Evolutionary conservation across 106 monocot genomes (phyloP).

Genomic region (Posidonia australis): DNA sequence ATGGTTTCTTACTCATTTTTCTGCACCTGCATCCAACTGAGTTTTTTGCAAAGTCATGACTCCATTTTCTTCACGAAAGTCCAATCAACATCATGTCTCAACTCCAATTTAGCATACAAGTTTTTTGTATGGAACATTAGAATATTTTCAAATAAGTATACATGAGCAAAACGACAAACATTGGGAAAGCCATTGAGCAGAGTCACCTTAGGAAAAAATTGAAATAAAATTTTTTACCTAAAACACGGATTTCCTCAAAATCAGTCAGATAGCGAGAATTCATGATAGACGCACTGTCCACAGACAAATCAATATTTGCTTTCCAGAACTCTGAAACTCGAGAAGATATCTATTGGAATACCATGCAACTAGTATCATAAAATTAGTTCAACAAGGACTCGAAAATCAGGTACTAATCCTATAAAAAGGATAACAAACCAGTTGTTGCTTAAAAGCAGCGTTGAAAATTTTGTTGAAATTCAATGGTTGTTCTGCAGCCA

Average conservation of each 20-base stretch:
- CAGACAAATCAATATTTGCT: constrained; percentile 18
- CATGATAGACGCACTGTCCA: constrained; percentile 29
- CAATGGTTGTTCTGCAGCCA: constrained; percentile 42
- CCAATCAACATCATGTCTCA: no score
- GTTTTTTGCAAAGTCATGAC: no score
- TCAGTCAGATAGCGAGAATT: constrained; percentile 96
- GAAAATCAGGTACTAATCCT: neutral
- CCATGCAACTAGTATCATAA: constrained; percentile 1
- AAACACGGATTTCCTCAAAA: constrained; percentile 77
- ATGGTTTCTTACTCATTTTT: no score
- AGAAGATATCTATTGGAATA: constrained; percentile 48
- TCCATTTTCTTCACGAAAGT: no score
- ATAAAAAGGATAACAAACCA: constrained; percentile 40
- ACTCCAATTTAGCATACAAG: no score
- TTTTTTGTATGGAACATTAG: no score
- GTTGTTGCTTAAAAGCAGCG: constrained; percentile 44
- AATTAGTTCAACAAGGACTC: neutral
- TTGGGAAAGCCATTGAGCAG: no score
- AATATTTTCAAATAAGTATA: neutral
- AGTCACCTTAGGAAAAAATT: no score
- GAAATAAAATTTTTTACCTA: constrained; percentile 40
- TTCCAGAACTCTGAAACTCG: constrained; percentile 59
- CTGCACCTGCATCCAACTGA: no score
- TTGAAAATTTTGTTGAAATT: constrained; percentile 49
- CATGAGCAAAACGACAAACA: neutral